phyloP scores from a whole-genome alignment of 441 rosid genomes.

The Mallotus japonicus region DNA sequence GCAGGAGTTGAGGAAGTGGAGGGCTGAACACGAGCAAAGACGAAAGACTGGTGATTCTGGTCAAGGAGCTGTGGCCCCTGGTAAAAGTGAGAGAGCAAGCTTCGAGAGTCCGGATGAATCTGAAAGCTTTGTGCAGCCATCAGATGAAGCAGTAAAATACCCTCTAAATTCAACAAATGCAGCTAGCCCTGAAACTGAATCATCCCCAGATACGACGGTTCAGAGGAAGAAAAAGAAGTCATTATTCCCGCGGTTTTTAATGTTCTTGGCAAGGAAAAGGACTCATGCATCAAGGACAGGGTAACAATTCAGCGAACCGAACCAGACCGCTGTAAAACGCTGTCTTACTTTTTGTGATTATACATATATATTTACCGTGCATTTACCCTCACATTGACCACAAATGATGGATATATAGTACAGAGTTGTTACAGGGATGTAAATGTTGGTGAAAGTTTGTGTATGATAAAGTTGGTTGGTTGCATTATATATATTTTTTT shows the following conservation, averaged over 20 bases:
- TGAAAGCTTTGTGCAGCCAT: slow-evolving; percentile 21
- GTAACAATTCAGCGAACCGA: slow-evolving; percentile 13
- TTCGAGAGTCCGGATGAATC: slow-evolving; percentile 45
- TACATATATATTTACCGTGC: slow-evolving; percentile 10
- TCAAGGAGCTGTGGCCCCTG: slow-evolving; percentile 35
- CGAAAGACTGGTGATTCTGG: slow-evolving; percentile 53
- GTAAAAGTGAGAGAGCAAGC: slow-evolving; percentile 24
- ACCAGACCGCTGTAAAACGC: background rate
- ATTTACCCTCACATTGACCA: slow-evolving; percentile 11
- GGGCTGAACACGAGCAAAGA: slow-evolving; percentile 76
- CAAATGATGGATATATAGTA: slow-evolving; percentile 16
- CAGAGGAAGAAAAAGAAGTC: slow-evolving; percentile 77
- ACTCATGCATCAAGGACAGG: slow-evolving; percentile 38
- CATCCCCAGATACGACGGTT: slow-evolving; percentile 37
- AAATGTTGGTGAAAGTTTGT: slow-evolving; percentile 35
- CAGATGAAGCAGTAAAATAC: slow-evolving; percentile 27
- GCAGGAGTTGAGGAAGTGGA: slow-evolving; percentile 86
- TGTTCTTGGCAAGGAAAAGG: slow-evolving; percentile 67
- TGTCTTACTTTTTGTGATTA: slow-evolving; percentile 22
- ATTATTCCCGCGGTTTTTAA: slow-evolving; percentile 60
- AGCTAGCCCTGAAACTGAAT: slow-evolving; percentile 37
- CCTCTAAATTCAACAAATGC: slow-evolving; percentile 37
- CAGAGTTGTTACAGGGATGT: slow-evolving; percentile 26
- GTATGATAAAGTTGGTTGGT: slow-evolving; percentile 25
- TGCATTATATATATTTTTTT: slow-evolving; percentile 21